A percentile compares a stretch with the other conserved stretches of the same genome.
Evolutionary conservation across 306 rosid genomes (phyloP).

Genomic region (Acacia crassicarpa): DNA sequence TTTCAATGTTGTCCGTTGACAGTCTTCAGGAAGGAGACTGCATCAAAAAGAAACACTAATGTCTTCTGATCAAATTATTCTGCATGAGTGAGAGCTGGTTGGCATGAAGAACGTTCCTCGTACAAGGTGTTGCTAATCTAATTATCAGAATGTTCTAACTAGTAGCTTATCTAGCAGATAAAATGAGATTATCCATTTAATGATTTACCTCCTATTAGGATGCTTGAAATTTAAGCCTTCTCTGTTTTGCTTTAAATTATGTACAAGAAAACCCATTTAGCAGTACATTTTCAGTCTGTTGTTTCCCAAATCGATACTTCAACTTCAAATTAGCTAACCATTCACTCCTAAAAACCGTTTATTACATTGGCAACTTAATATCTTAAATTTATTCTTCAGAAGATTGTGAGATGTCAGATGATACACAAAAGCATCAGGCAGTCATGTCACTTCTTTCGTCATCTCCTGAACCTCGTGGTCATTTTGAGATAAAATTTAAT

Average conservation of each 20-base stretch:
- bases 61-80: background rate
- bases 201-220: background rate
- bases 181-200: background rate
- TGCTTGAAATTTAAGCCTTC: background rate
- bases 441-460: constrained; percentile 60
- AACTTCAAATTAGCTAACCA: constrained; percentile 12
- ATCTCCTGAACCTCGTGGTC: constrained; percentile 43
- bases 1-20: background rate
- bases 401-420: constrained; percentile 59
- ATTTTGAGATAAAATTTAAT: constrained; percentile 76
- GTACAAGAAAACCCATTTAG: background rate
- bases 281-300: background rate
- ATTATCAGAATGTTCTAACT: background rate
- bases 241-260: background rate
- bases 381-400: constrained; percentile 45
- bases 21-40: background rate
- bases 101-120: background rate
- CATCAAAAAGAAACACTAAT: background rate
- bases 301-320: background rate
- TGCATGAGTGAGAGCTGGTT: background rate
- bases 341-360: background rate
- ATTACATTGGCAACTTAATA: background rate
- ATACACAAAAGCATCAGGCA: constrained; percentile 52
- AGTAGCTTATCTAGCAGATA: background rate
- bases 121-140: background rate